These are phyloP conservation scores for Lentinula raphanica DNA, from an alignment of 768 basidiomycete genomes.

Conservation along the genomic window DNA sequence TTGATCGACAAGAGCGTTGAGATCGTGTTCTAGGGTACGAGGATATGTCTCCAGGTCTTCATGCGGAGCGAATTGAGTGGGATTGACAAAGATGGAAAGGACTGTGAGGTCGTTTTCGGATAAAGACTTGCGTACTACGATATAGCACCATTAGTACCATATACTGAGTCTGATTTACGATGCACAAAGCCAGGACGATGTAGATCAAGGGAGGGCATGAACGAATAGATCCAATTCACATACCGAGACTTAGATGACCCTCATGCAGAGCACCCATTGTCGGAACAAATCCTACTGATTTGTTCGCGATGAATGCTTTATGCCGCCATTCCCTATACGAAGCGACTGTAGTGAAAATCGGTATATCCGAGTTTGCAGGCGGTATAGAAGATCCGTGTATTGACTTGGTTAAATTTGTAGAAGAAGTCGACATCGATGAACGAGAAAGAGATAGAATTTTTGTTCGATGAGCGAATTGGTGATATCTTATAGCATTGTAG, in stretches of 20 bases:
- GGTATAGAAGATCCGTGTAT: constrained; percentile 15
- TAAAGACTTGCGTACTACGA: constrained; percentile 73
- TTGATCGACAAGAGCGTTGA: constrained; percentile 50
- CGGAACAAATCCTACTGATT: constrained; percentile 88
- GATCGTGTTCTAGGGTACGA: constrained; percentile 73
- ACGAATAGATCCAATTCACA: not conserved
- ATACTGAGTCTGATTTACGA: not conserved
- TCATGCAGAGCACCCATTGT: constrained; percentile 98
- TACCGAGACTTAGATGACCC: constrained; percentile 89
- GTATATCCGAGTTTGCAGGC: constrained; percentile 23
- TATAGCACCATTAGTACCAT: not conserved
- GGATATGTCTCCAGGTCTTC: constrained; percentile 93
- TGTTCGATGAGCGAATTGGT: not conserved
- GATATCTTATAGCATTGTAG: not conserved
- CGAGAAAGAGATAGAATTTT: not conserved
- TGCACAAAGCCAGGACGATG: not conserved
- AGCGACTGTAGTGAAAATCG: constrained; percentile 53
- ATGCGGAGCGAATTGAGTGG: constrained; percentile 93
- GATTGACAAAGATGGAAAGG: constrained; percentile 96
- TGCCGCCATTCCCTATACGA: constrained; percentile 72
- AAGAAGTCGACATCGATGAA: not conserved
- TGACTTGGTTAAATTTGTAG: not conserved
- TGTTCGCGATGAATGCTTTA: constrained; percentile 47
- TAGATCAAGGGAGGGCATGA: not conserved
- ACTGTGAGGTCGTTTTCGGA: constrained; percentile 79